A percentile compares a stretch with the other conserved stretches of the same genome.
phyloP scores from a whole-genome alignment of 2,329 filamentous ascomycete species.

The Penicillium sumatraense region DNA sequence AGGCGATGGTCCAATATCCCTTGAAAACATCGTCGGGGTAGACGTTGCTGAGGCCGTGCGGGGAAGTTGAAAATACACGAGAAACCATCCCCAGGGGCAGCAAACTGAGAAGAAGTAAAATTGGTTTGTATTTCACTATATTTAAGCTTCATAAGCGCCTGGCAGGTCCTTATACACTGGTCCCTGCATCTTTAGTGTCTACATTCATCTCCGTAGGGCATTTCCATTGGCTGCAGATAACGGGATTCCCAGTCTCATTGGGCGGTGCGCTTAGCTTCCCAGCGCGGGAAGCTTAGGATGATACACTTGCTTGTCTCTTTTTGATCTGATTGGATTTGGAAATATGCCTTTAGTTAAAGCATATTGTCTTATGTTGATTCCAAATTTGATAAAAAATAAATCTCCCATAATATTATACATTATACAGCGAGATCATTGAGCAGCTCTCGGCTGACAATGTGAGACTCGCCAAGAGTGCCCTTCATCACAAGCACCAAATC shows the following conservation, averaged over 20 bases:
- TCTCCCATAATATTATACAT: not conserved
- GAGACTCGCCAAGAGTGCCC: conserved; percentile 48
- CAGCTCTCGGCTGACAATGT: conserved; percentile 33
- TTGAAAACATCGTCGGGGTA: no score
- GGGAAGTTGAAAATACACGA: no score
- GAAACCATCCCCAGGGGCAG: no score
- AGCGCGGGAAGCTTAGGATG: not conserved
- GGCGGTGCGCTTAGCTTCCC: not conserved
- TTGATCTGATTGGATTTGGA: not conserved
- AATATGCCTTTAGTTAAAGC: no score
- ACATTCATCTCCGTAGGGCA: not conserved
- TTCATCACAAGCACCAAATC: conserved; percentile 53
- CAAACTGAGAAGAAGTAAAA: not conserved
- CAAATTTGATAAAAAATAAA: not conserved
- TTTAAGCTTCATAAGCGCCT: not conserved
- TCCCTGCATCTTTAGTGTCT: not conserved
- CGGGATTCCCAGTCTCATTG: not conserved
- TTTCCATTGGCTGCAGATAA: conserved; percentile 2
- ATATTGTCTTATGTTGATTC: no score
- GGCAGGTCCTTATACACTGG: not conserved
- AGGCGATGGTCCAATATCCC: no score
- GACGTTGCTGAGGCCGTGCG: no score
- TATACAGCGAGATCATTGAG: conserved; percentile 12
- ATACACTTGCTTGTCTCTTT: not conserved
- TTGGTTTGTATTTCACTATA: not conserved